These are phyloP conservation scores for Hypomontagnella monticulosa DNA, from an alignment of 495 filamentous ascomycete genomes.

Conservation along the genomic window DNA sequence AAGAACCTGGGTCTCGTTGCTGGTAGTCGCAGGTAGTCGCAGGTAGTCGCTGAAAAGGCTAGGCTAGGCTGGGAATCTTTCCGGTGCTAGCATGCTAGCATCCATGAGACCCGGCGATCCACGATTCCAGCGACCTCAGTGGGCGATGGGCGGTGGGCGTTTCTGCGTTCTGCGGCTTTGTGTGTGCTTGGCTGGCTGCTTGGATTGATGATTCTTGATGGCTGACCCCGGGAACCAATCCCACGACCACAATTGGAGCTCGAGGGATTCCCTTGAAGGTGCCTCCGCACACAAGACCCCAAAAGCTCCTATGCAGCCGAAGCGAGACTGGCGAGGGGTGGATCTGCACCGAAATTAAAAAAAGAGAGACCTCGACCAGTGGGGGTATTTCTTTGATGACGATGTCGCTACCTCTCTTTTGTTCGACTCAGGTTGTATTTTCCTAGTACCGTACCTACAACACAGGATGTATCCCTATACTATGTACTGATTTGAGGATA, in stretches of 20 bases:
- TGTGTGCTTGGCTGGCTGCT: constrained; percentile 25
- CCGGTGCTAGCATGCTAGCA: constrained; percentile 42
- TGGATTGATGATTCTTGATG: constrained; percentile 36
- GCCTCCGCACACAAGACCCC: constrained; percentile 40
- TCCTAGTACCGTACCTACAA: background rate
- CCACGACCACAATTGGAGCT: constrained; percentile 39
- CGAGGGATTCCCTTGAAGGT: constrained; percentile 34
- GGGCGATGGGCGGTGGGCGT: constrained; percentile 28
- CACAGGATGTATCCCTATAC: background rate
- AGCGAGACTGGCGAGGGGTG: constrained; percentile 44
- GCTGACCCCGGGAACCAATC: constrained; percentile 37
- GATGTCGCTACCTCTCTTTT: constrained; percentile 1
- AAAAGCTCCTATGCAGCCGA: constrained; percentile 41
- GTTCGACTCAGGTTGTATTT: background rate
- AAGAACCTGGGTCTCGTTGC: background rate
- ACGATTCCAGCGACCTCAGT: constrained; percentile 33
- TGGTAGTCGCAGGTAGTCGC: too few species aligned
- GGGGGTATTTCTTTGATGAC: constrained; percentile 21
- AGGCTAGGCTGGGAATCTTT: constrained; percentile 37
- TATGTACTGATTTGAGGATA: too few species aligned
- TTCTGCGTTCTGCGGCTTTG: constrained; percentile 18
- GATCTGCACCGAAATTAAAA: constrained; percentile 46
- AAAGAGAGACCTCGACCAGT: constrained; percentile 29
- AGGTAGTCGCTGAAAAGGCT: constrained; percentile 1
- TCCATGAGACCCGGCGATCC: constrained; percentile 40